phyloP scores from a whole-genome alignment of 1,284 basidiomycete genomes.

The Agroathelia rolfsii region DNA sequence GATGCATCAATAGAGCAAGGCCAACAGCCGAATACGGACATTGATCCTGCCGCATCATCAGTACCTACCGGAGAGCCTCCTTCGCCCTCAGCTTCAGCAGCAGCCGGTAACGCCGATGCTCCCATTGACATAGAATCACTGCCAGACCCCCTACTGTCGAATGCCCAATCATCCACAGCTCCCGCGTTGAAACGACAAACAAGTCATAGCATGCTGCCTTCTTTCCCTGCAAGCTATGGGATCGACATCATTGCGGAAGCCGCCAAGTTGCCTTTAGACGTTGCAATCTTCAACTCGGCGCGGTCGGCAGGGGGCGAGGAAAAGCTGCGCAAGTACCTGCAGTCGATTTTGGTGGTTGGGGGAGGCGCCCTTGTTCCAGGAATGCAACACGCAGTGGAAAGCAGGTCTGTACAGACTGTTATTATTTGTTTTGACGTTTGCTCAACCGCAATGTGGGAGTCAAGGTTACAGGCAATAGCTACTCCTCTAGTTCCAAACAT shows the following conservation, averaged over 20 bases:
- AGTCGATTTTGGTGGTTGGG: slow-evolving; percentile 85
- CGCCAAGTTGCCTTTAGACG: slow-evolving; percentile 86
- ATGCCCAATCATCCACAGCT: slow-evolving; percentile 14
- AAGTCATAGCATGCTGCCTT: slow-evolving; percentile 2
- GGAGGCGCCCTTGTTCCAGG: slow-evolving; percentile 68
- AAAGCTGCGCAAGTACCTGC: slow-evolving; percentile 82
- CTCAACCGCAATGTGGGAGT: slow-evolving; percentile 6
- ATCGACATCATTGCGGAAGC: slow-evolving; percentile 82
- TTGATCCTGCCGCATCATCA: too few relatives aligned
- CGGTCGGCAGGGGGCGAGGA: slow-evolving; percentile 81
- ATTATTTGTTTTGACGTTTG: slow-evolving; percentile 3
- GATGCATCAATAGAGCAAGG: slow-evolving; percentile 19
- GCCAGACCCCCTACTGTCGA: slow-evolving; percentile 12
- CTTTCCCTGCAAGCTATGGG: slow-evolving; percentile 23
- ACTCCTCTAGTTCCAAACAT: slow-evolving; percentile 73
- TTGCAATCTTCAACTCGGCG: slow-evolving; percentile 88
- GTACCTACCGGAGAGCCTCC: slow-evolving; percentile 15
- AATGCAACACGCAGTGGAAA: slow-evolving; percentile 71
- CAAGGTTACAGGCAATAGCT: slow-evolving; percentile 73
- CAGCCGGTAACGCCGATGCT: slow-evolving; percentile 24
- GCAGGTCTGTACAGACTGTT: slow-evolving; percentile 39
- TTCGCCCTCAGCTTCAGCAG: slow-evolving; percentile 11
- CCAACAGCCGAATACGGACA: too few relatives aligned
- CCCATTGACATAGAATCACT: slow-evolving; percentile 29
- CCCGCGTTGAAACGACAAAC: too few relatives aligned